Conservation (phyloP, 495 filamentous ascomycete genomes). For the Aspergillus ostianus region DNA sequence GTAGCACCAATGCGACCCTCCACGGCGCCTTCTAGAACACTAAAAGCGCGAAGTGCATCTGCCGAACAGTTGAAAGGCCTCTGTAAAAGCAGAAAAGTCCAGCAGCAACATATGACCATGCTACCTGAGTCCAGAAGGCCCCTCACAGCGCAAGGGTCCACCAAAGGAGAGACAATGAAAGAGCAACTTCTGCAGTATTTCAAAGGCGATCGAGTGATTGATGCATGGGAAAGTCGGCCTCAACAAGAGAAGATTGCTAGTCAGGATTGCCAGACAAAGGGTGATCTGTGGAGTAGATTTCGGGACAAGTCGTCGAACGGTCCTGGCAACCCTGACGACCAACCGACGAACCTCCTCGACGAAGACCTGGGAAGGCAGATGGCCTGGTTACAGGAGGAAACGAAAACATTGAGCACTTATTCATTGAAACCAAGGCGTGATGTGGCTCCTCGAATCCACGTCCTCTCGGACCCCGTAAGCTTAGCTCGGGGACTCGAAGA, state of each 20-base stretch:
- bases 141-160: conserved; percentile 10
- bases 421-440: conserved; percentile 33
- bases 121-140: conserved; percentile 14
- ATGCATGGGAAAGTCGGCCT: conserved; percentile 36
- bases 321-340: conserved; percentile 9
- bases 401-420: conserved; percentile 34
- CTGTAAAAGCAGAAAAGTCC: conserved; percentile 21
- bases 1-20: conserved; percentile 20
- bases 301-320: conserved; percentile 26
- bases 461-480: conserved; percentile 31
- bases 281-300: conserved; percentile 38
- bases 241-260: conserved; percentile 16
- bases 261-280: conserved; percentile 22
- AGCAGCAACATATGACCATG: conserved; percentile 16
- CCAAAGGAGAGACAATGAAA: conserved; percentile 32
- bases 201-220: conserved; percentile 40
- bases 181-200: conserved; percentile 40
- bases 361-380: conserved; percentile 27
- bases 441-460: conserved; percentile 34
- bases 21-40: conserved; percentile 29
- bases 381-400: conserved; percentile 33
- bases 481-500: conserved; percentile 25
- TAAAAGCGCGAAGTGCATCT: conserved; percentile 29
- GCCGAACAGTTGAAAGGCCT: conserved; percentile 29
- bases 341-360: conserved; percentile 14